Evolutionary conservation across 805 yeast genomes (phyloP), one percentile per base, ranked within the genome.

Genomic region (Lipomyces starkeyi): DNA sequence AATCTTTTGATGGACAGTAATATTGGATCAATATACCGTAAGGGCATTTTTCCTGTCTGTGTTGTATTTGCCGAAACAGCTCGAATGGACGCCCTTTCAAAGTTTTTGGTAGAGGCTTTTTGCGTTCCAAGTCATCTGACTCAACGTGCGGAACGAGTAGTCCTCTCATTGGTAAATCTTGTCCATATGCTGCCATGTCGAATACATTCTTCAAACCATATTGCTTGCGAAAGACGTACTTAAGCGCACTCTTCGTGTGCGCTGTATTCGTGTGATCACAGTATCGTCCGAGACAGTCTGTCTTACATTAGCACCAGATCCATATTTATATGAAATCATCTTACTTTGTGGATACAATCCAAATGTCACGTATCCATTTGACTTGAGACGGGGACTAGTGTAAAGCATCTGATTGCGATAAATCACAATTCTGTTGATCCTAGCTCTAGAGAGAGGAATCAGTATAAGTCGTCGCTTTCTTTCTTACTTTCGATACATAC

Each of bases 161-260:
- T 34, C 27, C 20, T 22, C 32, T n/a, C 37, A n/a, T 47, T n/a
- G 40, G 57, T 13, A 27, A 25, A 14, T 32, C 17, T 54, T 47
- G 52, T 20, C 63, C 59, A 13, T 55, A n/a, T 17, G 66, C 56
- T 5, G 59, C 60, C 25, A 27, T 11, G 8, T 62, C 65, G 34
- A 69, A 63, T 13, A 59, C 27, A 29, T 57, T 64, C 14, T 56
- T 14, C 29, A 58, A 43, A 9, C 57, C 58, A 37, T 57, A 68
- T 34, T 61, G 66, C 58, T 61, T 61, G 13, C 67, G 66, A 64
- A 69, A 69, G 13, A 68, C 62, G 17, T 59, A n/a, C 49, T 59
- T 57, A 20, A 68, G 32, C 2, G 63, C 22, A 6, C n/a, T 9
- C 43, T 68, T 68, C 3, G 71, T 68, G 27, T 56, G 61, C n/a